A percentile compares a stretch with the other conserved stretches of the same genome.
phyloP scores from a whole-genome alignment of 495 filamentous ascomycete species.

The Penicillium fimorum region DNA sequence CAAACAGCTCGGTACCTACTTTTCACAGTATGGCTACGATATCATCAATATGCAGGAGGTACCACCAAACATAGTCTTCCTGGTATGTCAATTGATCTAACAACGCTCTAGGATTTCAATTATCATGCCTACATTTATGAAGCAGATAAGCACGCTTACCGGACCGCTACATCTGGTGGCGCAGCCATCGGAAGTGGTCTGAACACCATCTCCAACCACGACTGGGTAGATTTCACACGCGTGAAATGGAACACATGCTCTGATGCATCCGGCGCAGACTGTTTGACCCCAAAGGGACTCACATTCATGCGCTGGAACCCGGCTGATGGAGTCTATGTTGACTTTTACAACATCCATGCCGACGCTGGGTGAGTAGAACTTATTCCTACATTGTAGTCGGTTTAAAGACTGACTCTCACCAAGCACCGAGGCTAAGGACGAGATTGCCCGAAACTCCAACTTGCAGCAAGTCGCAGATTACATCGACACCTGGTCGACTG shows the following conservation, averaged over 20 bases:
- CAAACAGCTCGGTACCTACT: conserved; percentile 46
- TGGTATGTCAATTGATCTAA: neutral
- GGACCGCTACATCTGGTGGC: conserved; percentile 59
- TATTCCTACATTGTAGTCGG: neutral
- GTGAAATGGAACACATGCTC: conserved; percentile 58
- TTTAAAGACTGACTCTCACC: neutral
- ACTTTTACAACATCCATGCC: conserved; percentile 62
- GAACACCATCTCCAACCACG: conserved; percentile 57
- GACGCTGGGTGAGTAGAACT: conserved; percentile 50
- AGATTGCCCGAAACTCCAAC: conserved; percentile 51
- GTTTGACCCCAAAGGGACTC: conserved; percentile 64
- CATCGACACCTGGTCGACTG: conserved; percentile 49
- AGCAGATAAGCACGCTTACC: conserved; percentile 53
- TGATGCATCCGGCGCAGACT: conserved; percentile 52
- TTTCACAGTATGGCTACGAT: conserved; percentile 52
- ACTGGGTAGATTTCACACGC: conserved; percentile 55
- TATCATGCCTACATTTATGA: conserved; percentile 59
- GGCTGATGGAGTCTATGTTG: conserved; percentile 49
- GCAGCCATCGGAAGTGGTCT: conserved; percentile 60
- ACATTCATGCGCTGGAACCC: conserved; percentile 56
- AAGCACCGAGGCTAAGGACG: conserved; percentile 43
- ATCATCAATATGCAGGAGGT: conserved; percentile 63
- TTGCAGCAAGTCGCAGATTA: conserved; percentile 54
- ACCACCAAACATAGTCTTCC: neutral
- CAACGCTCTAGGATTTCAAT: conserved; percentile 52